Evolutionary conservation across 1,284 basidiomycete genomes (phyloP).

Genomic region (Pterulicium gracile): DNA sequence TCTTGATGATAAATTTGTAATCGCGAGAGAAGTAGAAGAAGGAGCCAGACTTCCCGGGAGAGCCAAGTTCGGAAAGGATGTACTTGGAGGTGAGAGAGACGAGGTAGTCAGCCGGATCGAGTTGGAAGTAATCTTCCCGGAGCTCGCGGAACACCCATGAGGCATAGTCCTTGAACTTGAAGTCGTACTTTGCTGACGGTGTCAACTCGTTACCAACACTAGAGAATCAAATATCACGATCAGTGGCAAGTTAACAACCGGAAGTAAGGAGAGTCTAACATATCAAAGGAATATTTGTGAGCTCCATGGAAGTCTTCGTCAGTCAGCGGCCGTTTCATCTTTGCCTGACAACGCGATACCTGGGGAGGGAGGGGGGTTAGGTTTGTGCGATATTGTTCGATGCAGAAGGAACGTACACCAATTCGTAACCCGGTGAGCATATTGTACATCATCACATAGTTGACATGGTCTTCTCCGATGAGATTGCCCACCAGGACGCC

Average conservation of each 20-base stretch:
- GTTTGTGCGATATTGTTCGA: constrained; percentile 16
- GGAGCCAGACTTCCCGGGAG: constrained; percentile 94
- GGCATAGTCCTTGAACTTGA: constrained; percentile 99
- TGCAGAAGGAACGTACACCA: constrained; percentile 46
- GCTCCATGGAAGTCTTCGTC: constrained; percentile 82
- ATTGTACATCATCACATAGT: constrained; percentile 99
- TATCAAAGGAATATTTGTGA: constrained; percentile 97
- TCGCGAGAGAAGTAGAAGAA: constrained; percentile 99
- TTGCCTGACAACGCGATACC: constrained; percentile 95
- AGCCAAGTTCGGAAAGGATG: constrained; percentile 96
- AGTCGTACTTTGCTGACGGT: constrained; percentile 92
- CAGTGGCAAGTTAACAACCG: too few relatives aligned
- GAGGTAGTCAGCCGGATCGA: constrained; percentile 96
- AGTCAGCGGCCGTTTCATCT: constrained; percentile 77
- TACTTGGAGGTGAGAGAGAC: constrained; percentile 95
- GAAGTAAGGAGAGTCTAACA: constrained; percentile 40
- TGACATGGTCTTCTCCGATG: constrained; percentile 94
- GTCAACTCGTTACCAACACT: constrained; percentile 95
- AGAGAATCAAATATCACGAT: constrained; percentile 3
- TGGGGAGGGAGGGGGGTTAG: constrained; percentile 18
- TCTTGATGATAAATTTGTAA: constrained; percentile 99
- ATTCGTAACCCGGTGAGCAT: constrained; percentile 98
- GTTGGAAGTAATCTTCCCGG: constrained; percentile 87
- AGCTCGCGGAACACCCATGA: constrained; percentile 96
- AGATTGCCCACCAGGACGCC: constrained; percentile 82